Conservation (phyloP, 176 grass and related monocot species). For the barley (Hordeum vulgare) region DNA sequence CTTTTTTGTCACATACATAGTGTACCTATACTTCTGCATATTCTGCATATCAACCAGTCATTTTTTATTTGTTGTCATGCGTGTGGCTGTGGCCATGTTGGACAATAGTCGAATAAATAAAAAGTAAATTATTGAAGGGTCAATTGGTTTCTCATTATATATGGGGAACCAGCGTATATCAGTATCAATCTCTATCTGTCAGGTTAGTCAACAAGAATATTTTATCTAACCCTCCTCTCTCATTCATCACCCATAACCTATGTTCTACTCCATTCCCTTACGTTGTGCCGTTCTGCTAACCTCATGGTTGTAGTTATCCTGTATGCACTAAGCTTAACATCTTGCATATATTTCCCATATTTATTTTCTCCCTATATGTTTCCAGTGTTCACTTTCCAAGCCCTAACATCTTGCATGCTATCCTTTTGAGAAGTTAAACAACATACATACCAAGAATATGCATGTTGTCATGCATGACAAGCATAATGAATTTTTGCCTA, state of each 20-base stretch:
- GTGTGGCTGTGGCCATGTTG: neutral
- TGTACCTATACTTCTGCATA: neutral
- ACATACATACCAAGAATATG: neutral
- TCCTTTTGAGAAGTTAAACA: neutral
- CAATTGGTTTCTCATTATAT: neutral
- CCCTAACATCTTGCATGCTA: neutral
- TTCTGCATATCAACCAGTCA: neutral
- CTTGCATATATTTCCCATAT: neutral
- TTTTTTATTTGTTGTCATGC: neutral
- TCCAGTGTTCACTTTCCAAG: neutral
- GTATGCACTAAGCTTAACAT: neutral
- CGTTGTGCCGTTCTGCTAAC: neutral
- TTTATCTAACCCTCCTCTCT: neutral
- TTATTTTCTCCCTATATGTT: neutral
- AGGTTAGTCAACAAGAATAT: neutral
- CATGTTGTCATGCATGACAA: neutral
- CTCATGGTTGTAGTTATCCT: neutral
- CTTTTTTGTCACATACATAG: neutral
- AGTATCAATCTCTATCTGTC: neutral
- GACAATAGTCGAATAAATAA: neutral
- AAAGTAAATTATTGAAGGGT: neutral
- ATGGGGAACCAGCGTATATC: neutral
- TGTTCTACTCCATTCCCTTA: neutral
- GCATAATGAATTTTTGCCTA: neutral
- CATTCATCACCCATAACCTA: neutral